Percentiles rank a stretch among this genome's conserved stretches.
These are phyloP conservation scores for Thermomucor indicae-seudaticae DNA, from an alignment of 371 early-diverging fungal species.

Conservation along the genomic window DNA sequence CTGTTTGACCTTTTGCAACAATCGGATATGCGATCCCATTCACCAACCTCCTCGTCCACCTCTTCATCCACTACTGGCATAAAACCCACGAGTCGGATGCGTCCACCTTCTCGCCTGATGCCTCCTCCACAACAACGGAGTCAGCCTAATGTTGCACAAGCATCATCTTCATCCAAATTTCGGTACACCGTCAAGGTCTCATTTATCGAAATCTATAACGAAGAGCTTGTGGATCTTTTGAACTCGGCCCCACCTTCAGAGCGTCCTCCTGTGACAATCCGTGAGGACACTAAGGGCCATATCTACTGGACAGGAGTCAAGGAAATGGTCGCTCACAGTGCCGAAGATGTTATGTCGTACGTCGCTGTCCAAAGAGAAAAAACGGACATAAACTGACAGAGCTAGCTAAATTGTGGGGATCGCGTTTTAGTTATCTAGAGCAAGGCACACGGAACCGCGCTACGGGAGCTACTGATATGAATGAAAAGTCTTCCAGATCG, in stretches of 20 bases:
- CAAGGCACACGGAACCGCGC: constrained; percentile 83
- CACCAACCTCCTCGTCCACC: constrained; percentile 13
- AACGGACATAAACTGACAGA: too few species aligned
- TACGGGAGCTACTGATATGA: constrained; percentile 98
- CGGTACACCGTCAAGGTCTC: constrained; percentile 54
- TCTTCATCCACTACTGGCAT: too few species aligned
- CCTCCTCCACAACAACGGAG: constrained; percentile 1
- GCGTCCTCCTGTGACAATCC: constrained; percentile 72
- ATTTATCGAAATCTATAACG: too few species aligned
- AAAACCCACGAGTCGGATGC: constrained; percentile 3
- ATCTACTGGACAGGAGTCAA: constrained; percentile 88
- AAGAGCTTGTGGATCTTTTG: constrained; percentile 88
- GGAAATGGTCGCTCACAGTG: constrained; percentile 71
- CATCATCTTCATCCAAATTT: neutral
- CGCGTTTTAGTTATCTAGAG: too few species aligned
- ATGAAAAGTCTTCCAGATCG: constrained; percentile 91
- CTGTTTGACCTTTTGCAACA: constrained; percentile 59
- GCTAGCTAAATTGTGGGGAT: too few species aligned
- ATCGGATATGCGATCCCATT: constrained; percentile 10
- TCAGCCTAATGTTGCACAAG: too few species aligned
- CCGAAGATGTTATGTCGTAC: constrained; percentile 78
- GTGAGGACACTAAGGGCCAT: constrained; percentile 92
- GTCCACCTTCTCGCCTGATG: constrained; percentile 3
- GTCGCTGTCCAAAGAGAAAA: too few species aligned
- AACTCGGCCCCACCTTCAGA: constrained; percentile 46